phyloP scores from a whole-genome alignment of 148 eudicot species.

The Rhododendron molle region DNA sequence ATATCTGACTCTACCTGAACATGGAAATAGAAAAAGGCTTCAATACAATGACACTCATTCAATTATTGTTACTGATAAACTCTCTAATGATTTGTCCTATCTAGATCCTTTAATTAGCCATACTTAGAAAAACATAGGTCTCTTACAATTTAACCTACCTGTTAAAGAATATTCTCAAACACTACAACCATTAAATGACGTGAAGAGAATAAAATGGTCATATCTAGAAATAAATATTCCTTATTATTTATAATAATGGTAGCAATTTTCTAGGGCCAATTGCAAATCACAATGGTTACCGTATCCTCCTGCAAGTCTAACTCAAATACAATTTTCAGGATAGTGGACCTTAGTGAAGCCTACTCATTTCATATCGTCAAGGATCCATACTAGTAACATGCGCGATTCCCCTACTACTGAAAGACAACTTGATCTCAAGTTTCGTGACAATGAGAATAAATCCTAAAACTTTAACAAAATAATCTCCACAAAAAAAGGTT shows the following conservation, averaged over 20 bases:
- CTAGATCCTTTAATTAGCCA: background rate
- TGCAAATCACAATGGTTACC: background rate
- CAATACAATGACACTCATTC: background rate
- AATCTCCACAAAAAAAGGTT: background rate
- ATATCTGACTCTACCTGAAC: slow-evolving; percentile 93
- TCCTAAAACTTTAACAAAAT: background rate
- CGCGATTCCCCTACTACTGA: background rate
- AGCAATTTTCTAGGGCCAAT: background rate
- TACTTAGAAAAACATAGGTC: background rate
- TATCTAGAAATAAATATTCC: background rate
- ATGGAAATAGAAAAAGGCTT: background rate
- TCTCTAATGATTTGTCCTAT: background rate
- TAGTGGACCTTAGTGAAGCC: background rate
- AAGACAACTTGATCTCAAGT: background rate
- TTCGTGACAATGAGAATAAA: background rate
- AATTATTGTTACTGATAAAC: background rate
- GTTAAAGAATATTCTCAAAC: background rate
- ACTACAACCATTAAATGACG: background rate
- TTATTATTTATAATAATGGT: background rate
- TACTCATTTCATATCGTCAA: background rate
- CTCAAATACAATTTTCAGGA: background rate
- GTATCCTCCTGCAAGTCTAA: background rate
- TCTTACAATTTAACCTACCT: background rate
- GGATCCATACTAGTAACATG: background rate
- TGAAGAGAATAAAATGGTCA: background rate